Percentiles rank a stretch among this genome's conserved stretches.
Evolutionary conservation across 352 stramenopile genomes (phyloP).

Genomic region (Phytophthora kernoviae): DNA sequence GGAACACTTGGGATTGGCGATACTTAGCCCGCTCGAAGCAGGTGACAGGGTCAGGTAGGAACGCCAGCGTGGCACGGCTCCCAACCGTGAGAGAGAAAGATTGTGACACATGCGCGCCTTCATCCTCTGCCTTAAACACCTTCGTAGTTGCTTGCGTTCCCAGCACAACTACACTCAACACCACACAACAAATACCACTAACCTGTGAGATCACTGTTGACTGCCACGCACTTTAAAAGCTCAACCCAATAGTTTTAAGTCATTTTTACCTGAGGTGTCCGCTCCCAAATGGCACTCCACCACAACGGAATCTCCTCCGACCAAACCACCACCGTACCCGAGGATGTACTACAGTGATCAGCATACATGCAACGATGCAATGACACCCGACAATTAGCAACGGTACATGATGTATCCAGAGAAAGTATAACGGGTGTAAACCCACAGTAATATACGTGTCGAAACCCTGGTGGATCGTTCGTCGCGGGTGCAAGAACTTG

Average conservation of each 20-base stretch:
- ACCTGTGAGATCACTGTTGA: slow-evolving; percentile 1
- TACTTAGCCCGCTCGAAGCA: slow-evolving; percentile 82
- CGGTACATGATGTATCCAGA: neutral
- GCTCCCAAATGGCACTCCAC: slow-evolving; percentile 58
- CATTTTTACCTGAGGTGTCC: slow-evolving; percentile 51
- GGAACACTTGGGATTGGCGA: slow-evolving; percentile 67
- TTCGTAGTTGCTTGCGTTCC: slow-evolving; percentile 88
- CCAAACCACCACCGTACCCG: slow-evolving; percentile 81
- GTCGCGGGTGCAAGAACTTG: slow-evolving; percentile 85
- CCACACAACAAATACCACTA: slow-evolving; percentile 3
- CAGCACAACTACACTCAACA: slow-evolving; percentile 54
- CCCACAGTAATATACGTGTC: slow-evolving; percentile 80
- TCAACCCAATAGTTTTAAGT: no score
- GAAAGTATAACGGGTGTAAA: neutral
- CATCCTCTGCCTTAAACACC: slow-evolving; percentile 75
- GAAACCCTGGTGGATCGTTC: slow-evolving; percentile 59
- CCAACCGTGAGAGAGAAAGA: slow-evolving; percentile 55
- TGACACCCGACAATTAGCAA: slow-evolving; percentile 2
- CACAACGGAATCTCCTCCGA: slow-evolving; percentile 73
- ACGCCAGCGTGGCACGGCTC: slow-evolving; percentile 61
- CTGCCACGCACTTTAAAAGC: neutral
- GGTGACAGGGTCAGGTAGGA: slow-evolving; percentile 81
- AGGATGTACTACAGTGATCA: slow-evolving; percentile 68
- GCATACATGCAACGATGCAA: slow-evolving; percentile 3
- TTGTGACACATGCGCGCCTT: slow-evolving; percentile 56